Percentiles rank a stretch among this genome's conserved stretches.
phyloP scores from a whole-genome alignment of 2,329 filamentous ascomycete species.

The Aspergillus sp. region DNA sequence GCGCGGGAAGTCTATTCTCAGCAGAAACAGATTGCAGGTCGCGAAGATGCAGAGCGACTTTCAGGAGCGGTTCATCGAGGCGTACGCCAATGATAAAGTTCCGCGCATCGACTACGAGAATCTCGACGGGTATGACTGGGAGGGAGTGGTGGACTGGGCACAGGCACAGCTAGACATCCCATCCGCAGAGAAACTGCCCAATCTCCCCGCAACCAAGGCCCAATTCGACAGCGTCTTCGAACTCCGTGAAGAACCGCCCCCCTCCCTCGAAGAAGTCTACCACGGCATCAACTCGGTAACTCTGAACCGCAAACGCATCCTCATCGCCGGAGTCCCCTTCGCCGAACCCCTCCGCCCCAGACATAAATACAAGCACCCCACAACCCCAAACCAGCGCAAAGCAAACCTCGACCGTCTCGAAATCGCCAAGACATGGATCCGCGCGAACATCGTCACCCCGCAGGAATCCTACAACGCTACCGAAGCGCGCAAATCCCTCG shows the following conservation, averaged over 20 bases:
- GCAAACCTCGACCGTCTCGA: constrained; percentile 23
- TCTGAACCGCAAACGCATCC: constrained; percentile 26
- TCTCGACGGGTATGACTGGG: constrained; percentile 42
- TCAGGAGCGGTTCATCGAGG: constrained; percentile 40
- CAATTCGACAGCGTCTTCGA: constrained; percentile 38
- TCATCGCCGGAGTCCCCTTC: constrained; percentile 31
- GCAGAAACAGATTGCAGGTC: constrained; percentile 34
- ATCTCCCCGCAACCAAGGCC: constrained; percentile 38
- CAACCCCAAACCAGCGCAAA: constrained; percentile 7
- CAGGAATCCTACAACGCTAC: constrained; percentile 34
- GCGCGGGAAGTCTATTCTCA: constrained; percentile 31
- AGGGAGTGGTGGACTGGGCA: constrained; percentile 42
- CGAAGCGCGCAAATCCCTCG: constrained; percentile 30
- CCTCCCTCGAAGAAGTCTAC: constrained; percentile 30
- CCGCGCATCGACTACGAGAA: constrained; percentile 40
- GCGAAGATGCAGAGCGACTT: constrained; percentile 42
- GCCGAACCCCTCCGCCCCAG: constrained; percentile 17
- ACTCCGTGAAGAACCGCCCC: constrained; percentile 29
- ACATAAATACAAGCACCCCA: too few relatives aligned
- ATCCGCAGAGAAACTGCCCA: constrained; percentile 28
- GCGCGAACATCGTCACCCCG: constrained; percentile 41
- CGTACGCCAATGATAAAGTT: constrained; percentile 37
- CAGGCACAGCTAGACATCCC: constrained; percentile 35
- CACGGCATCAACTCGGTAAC: constrained; percentile 25
- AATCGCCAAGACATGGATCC: constrained; percentile 42